phyloP scores from a whole-genome alignment of 2,329 filamentous ascomycete species.

The Aureobasidium subglaciale region DNA sequence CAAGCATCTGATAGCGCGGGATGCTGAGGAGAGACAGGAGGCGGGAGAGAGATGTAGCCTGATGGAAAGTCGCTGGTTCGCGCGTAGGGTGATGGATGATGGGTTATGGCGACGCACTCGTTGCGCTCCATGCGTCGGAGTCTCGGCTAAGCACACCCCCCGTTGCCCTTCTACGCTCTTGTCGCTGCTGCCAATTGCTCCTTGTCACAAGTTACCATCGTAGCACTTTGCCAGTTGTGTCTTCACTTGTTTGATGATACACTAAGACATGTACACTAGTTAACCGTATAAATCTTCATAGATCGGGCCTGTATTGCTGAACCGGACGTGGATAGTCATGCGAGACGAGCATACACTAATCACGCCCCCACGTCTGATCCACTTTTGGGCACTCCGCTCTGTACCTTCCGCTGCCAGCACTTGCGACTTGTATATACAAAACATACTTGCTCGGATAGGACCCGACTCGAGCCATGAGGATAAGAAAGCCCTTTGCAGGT shows the following conservation, averaged over 20 bases:
- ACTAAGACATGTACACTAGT: too few relatives aligned
- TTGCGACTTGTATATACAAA: not conserved
- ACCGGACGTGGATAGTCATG: too few relatives aligned
- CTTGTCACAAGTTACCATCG: too few relatives aligned
- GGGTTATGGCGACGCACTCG: constrained; percentile 23
- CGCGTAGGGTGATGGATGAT: constrained; percentile 20
- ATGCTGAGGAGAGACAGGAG: not conserved
- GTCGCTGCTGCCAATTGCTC: too few relatives aligned
- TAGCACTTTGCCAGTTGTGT: too few relatives aligned
- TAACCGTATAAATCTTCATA: too few relatives aligned
- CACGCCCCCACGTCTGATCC: too few relatives aligned
- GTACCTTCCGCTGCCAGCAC: not conserved
- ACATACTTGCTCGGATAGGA: not conserved
- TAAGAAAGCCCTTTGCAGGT: constrained; percentile 86
- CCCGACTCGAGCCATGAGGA: constrained; percentile 55
- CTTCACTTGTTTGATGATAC: too few relatives aligned
- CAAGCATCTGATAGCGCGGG: constrained; percentile 8
- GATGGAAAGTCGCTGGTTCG: constrained; percentile 12
- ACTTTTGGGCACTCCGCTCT: too few relatives aligned
- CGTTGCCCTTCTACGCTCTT: too few relatives aligned
- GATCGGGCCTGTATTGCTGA: too few relatives aligned
- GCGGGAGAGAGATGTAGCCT: not conserved
- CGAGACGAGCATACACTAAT: too few relatives aligned
- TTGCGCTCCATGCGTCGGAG: not conserved
- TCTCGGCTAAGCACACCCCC: not conserved